Percentiles rank a stretch among this genome's conserved stretches.
Conservation (phyloP, 1,139 yeast genomes). For the Yamadazyma membranifaciens region DNA sequence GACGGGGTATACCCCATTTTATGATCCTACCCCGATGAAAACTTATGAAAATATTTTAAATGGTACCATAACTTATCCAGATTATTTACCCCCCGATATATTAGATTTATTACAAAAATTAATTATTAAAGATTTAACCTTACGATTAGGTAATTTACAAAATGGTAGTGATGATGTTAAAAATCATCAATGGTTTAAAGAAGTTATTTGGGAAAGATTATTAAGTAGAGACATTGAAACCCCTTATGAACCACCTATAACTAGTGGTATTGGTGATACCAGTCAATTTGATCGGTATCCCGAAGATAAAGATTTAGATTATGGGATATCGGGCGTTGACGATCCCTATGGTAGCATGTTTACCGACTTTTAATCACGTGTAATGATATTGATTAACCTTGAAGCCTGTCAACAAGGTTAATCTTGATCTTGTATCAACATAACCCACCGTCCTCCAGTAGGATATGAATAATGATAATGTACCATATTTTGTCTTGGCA, state of each 20-base stretch:
- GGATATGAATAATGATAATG: too few relatives aligned
- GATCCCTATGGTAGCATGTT: slow-evolving; percentile 53
- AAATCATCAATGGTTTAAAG: slow-evolving; percentile 57
- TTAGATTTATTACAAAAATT: slow-evolving; percentile 48
- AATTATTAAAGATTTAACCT: slow-evolving; percentile 55
- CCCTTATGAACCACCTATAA: slow-evolving; percentile 63
- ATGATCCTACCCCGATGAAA: slow-evolving; percentile 61
- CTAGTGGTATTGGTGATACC: slow-evolving; percentile 62
- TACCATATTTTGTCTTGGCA: too few relatives aligned
- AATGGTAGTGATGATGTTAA: slow-evolving; percentile 59
- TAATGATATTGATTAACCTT: too few relatives aligned
- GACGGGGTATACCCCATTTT: slow-evolving; percentile 62
- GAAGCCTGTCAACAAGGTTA: too few relatives aligned
- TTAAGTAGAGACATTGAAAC: slow-evolving; percentile 59
- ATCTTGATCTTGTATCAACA: too few relatives aligned
- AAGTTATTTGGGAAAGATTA: slow-evolving; percentile 60
- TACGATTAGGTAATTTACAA: slow-evolving; percentile 55
- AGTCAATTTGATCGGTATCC: slow-evolving; percentile 62
- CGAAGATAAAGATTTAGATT: slow-evolving; percentile 52
- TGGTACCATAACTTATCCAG: slow-evolving; percentile 52
- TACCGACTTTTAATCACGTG: slow-evolving; percentile 39
- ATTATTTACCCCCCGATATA: slow-evolving; percentile 51
- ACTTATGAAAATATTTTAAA: slow-evolving; percentile 58
- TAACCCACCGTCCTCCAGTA: too few relatives aligned
- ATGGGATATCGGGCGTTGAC: slow-evolving; percentile 43